A percentile compares a stretch with the other conserved stretches of the same genome.
Conservation (phyloP, 1,284 basidiomycete genomes). For the Apiotrichum sp. region DNA sequence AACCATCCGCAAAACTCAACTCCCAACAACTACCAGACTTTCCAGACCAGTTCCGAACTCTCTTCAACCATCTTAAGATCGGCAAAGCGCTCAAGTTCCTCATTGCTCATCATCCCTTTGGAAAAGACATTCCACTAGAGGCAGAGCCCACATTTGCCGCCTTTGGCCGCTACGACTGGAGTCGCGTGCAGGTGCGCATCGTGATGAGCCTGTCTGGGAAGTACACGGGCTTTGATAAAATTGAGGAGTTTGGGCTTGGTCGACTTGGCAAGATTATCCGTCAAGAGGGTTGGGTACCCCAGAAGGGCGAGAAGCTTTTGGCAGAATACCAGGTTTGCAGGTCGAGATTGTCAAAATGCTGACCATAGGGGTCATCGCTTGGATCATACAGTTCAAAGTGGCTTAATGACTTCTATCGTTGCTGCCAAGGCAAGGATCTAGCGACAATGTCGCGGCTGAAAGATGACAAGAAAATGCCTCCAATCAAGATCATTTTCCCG, state of each 20-base stretch:
- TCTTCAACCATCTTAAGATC: conserved; percentile 39
- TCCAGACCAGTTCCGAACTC: conserved; percentile 30
- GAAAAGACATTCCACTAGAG: conserved; percentile 23
- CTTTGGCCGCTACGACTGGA: conserved; percentile 40
- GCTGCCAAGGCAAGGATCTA: conserved; percentile 26
- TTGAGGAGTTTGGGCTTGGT: conserved; percentile 31
- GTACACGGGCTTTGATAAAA: conserved; percentile 30
- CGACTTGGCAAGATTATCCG: conserved; percentile 34
- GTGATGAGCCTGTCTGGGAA: conserved; percentile 40
- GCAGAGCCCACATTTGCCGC: conserved; percentile 11
- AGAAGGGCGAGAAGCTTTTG: conserved; percentile 26
- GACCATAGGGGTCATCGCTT: conserved; percentile 39
- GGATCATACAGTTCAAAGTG: conserved; percentile 38
- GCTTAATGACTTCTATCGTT: conserved; percentile 38
- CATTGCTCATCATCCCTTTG: conserved; percentile 25
- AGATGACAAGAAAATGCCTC: conserved; percentile 17
- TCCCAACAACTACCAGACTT: conserved; percentile 24
- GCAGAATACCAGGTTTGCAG: conserved; percentile 41
- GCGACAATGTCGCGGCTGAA: background rate
- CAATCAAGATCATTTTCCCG: conserved; percentile 43
- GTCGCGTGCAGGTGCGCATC: conserved; percentile 36
- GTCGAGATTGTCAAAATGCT: conserved; percentile 12
- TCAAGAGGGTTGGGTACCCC: conserved; percentile 35
- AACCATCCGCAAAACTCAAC: background rate
- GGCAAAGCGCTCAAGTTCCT: conserved; percentile 31